phyloP scores from a whole-genome alignment of 2,329 filamentous ascomycete species.

The Teratosphaeria nubilosa region DNA sequence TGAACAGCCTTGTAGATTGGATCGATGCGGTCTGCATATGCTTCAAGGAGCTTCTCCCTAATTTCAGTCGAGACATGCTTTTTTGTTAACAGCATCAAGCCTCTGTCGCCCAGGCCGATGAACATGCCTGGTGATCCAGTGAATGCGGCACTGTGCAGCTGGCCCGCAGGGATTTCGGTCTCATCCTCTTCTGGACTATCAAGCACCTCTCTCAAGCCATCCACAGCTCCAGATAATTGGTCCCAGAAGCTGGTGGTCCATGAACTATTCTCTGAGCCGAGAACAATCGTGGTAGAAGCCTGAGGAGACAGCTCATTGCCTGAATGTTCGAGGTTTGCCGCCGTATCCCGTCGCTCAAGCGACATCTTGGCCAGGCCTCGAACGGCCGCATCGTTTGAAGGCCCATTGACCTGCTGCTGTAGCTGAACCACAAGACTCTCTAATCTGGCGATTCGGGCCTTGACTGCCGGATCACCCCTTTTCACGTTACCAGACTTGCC shows the following conservation, averaged over 20 bases:
- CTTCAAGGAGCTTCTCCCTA: neutral
- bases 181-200: neutral
- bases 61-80: neutral
- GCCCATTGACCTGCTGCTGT: neutral
- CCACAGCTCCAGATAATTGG: neutral
- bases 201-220: neutral
- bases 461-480: neutral
- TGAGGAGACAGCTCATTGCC: neutral
- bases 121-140: neutral
- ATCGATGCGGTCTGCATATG: neutral
- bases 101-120: neutral
- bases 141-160: neutral
- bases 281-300: neutral
- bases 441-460: neutral
- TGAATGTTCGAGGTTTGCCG: neutral
- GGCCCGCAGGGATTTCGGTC: neutral
- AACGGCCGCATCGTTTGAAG: neutral
- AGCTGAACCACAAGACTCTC: slow-evolving; percentile 1
- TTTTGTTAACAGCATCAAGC: neutral
- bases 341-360: neutral
- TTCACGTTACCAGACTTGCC: neutral
- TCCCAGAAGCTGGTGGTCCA: neutral
- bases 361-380: neutral
- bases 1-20: neutral
- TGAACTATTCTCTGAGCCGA: neutral